Base-by-base conservation (phyloP, 2,329 filamentous ascomycete species). In the Chrysoporthe austroafricana region DNA sequence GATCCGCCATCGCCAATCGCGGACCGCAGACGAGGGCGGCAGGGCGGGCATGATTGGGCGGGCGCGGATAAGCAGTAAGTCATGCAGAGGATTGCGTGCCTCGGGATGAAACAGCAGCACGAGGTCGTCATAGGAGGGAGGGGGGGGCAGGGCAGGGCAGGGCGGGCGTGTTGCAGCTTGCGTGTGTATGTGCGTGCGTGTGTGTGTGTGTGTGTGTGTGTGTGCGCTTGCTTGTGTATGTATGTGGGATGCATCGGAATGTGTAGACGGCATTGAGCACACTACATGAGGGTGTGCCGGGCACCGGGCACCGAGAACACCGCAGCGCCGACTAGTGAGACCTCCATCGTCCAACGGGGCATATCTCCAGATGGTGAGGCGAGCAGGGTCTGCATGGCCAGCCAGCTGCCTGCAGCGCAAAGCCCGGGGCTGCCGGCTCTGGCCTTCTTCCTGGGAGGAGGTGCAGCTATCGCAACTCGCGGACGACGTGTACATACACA, bases 11-110 rank as follows among this genome's bases (percentile, higher is more conserved):
- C 50, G 26, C 50, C 50, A 54, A 54, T 58, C 34, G 34, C 34
- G 34, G 34, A 34, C 16, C 34, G 32, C 7, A 14, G 21, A 42
- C 14, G 34, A 39, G 34, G 21, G 18, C 7, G 36, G 18, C 56
- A 18, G 39, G 16, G 11, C 6, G 18, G 56, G 34, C 36, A 21
- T 58, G 56, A 58, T 58, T 58, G 56, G 56, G 11, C 18, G 36
- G 26, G 56, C 16, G 13, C 34, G 34, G 56, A 58, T 21, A 9
- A 58, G 34, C 3, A 58, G 16, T 4, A 42, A 42, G 36, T 42
- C 56, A 39, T 42, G 56, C 56, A 58, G 56, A 58, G 21, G 50
- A 54, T 54, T 54, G 50, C 50, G 50, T 54, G 50, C 50, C 50
- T 32, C 50, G 50, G 50, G 26, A 54, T 54, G 50, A 21, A 54